A percentile compares a stretch with the other conserved stretches of the same genome.
Evolutionary conservation across 208 protist genomes (phyloP).

Genomic region (Wallacemonas sp.): DNA sequence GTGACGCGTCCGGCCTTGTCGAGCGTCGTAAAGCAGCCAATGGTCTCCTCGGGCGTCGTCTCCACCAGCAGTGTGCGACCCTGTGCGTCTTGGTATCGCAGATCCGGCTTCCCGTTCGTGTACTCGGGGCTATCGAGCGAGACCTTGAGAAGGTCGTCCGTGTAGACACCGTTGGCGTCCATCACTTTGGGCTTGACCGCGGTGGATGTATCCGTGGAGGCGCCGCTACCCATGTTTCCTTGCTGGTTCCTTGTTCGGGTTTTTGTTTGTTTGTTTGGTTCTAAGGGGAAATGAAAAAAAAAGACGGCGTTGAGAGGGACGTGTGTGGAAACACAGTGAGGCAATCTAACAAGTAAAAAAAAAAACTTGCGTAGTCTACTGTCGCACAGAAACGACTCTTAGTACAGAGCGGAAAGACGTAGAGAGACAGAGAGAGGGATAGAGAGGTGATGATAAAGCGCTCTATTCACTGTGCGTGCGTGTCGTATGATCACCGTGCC

Average conservation of each 20-base stretch:
- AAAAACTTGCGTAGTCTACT: not conserved
- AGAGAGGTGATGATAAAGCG: not conserved
- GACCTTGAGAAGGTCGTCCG: conserved; percentile 3
- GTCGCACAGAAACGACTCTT: too few relatives aligned
- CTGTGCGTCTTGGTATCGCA: conserved; percentile 19
- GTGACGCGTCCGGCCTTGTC: conserved; percentile 21
- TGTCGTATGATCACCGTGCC: too few relatives aligned
- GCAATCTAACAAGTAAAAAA: not conserved
- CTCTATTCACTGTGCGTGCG: too few relatives aligned
- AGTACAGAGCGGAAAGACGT: not conserved
- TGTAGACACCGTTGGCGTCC: conserved; percentile 2
- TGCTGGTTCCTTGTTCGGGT: not conserved
- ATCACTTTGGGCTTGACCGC: not conserved
- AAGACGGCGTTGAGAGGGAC: conserved; percentile 8
- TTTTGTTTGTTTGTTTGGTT: not conserved
- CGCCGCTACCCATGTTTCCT: conserved; percentile 22
- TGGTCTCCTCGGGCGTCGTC: conserved; percentile 18
- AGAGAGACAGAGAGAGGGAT: not conserved
- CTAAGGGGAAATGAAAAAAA: conserved; percentile 10
- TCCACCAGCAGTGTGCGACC: conserved; percentile 6
- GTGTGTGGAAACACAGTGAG: not conserved
- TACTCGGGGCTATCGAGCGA: conserved; percentile 17
- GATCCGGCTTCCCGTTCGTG: conserved; percentile 28
- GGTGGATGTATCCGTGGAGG: conserved; percentile 6
- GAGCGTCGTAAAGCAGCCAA: conserved; percentile 39